Percentiles rank a stretch among this genome's conserved stretches.
phyloP scores from a whole-genome alignment of 169 alveolate species.

The Eimeria sp. region DNA sequence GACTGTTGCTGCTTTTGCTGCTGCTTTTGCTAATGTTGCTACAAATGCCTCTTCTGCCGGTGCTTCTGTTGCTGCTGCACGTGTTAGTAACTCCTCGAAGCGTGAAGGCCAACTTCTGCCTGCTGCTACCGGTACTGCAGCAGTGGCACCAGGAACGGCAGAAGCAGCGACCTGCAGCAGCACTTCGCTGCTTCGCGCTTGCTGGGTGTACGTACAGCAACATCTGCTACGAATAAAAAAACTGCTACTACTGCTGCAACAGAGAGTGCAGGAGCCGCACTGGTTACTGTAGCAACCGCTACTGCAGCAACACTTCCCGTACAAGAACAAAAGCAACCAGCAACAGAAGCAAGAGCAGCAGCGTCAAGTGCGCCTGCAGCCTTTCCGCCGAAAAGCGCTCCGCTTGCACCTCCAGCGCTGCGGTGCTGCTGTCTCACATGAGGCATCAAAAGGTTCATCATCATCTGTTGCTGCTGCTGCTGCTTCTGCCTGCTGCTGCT shows the following conservation, averaged over 20 bases:
- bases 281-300: neutral
- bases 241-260: slow-evolving; percentile 36
- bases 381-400: too few species aligned
- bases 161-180: slow-evolving; percentile 1
- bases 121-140: neutral
- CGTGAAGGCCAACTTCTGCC: neutral
- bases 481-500: slow-evolving; percentile 64
- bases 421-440: neutral
- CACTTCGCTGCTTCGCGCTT: neutral
- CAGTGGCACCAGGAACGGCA: neutral
- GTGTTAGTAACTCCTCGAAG: neutral
- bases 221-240: neutral
- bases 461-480: slow-evolving; percentile 2
- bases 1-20: too few species aligned
- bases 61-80: neutral
- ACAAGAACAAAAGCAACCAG: neutral
- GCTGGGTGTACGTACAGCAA: too few species aligned
- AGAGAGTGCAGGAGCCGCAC: neutral
- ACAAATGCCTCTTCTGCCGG: neutral
- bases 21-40: neutral
- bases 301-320: neutral
- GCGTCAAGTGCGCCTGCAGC: too few species aligned
- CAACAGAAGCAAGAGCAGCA: too few species aligned
- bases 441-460: neutral
- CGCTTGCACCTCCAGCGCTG: neutral